Percentiles rank a stretch among this genome's conserved stretches.
Evolutionary conservation across 1,284 basidiomycete species (phyloP).

Genomic region (Porphyrellus sp.): DNA sequence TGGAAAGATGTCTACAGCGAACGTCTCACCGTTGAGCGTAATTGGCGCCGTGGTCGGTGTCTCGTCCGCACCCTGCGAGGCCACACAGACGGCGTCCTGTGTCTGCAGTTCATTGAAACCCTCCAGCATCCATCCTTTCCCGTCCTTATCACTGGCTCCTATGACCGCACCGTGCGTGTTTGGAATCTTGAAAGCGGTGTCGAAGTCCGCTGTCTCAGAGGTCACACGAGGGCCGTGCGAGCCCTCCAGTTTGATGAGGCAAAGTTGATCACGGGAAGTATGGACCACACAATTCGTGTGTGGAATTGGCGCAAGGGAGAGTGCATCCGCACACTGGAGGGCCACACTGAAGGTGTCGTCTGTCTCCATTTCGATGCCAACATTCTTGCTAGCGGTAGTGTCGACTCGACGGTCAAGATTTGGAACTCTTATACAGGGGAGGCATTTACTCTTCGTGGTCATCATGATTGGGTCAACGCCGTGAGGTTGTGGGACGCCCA

Average conservation of each 20-base stretch:
- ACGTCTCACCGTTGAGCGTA: slow-evolving; percentile 90
- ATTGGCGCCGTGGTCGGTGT: slow-evolving; percentile 94
- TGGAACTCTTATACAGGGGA: slow-evolving; percentile 95
- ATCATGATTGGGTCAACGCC: slow-evolving; percentile 95
- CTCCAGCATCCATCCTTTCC: slow-evolving; percentile 85
- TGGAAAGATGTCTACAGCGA: slow-evolving; percentile 99
- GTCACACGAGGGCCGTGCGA: slow-evolving; percentile 89
- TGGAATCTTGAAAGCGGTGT: slow-evolving; percentile 96
- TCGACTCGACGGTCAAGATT: slow-evolving; percentile 86
- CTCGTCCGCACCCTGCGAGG: slow-evolving; percentile 83
- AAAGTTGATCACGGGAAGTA: slow-evolving; percentile 94
- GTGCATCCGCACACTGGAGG: slow-evolving; percentile 83
- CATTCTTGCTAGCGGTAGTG: slow-evolving; percentile 87
- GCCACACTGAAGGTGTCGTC: slow-evolving; percentile 91
- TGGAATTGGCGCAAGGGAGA: slow-evolving; percentile 98
- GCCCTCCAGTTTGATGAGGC: slow-evolving; percentile 95
- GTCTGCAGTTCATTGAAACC: slow-evolving; percentile 91
- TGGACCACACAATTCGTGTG: slow-evolving; percentile 94
- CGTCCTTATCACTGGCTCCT: slow-evolving; percentile 95
- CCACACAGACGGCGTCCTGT: slow-evolving; percentile 97
- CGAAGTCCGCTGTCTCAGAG: slow-evolving; percentile 79
- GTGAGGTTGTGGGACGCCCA: slow-evolving; percentile 90
- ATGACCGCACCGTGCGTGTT: slow-evolving; percentile 91
- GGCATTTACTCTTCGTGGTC: slow-evolving; percentile 90
- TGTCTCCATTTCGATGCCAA: slow-evolving; percentile 92